These are phyloP conservation scores for Linnemannia schmuckeri DNA, from an alignment of 192 early-diverging fungal genomes.

Conservation along the genomic window DNA sequence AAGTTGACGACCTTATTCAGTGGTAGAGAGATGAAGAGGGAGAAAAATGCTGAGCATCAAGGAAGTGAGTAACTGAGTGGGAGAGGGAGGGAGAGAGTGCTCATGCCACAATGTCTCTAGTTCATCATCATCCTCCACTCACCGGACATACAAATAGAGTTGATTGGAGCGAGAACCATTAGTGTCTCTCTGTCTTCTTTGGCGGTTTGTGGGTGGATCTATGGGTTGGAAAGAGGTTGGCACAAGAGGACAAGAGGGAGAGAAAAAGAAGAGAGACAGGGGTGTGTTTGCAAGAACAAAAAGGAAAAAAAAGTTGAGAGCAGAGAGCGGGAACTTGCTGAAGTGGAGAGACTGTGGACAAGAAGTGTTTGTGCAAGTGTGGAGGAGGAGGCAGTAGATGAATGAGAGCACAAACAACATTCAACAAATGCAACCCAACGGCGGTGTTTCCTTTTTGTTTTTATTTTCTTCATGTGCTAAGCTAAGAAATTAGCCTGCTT, in stretches of 20 bases:
- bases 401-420: neutral
- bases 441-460: neutral
- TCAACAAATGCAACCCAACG: neutral
- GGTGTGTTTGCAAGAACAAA: neutral
- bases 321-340: neutral
- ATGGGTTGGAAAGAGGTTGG: constrained; percentile 1
- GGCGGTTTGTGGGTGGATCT: neutral
- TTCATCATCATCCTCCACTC: neutral
- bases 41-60: too few species aligned
- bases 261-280: neutral
- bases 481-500: neutral
- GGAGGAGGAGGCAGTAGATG: neutral
- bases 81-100: neutral
- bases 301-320: constrained; percentile 12
- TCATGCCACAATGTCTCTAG: neutral
- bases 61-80: neutral
- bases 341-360: neutral
- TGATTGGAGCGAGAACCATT: neutral
- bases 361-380: neutral
- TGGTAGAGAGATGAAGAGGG: too few species aligned
- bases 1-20: too few species aligned
- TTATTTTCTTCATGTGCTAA: constrained; percentile 3
- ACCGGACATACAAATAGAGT: neutral
- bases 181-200: neutral
- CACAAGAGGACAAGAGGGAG: neutral